These are phyloP conservation scores for Aphanocladium album DNA, from an alignment of 2,329 filamentous ascomycete species.

Conservation along the genomic window DNA sequence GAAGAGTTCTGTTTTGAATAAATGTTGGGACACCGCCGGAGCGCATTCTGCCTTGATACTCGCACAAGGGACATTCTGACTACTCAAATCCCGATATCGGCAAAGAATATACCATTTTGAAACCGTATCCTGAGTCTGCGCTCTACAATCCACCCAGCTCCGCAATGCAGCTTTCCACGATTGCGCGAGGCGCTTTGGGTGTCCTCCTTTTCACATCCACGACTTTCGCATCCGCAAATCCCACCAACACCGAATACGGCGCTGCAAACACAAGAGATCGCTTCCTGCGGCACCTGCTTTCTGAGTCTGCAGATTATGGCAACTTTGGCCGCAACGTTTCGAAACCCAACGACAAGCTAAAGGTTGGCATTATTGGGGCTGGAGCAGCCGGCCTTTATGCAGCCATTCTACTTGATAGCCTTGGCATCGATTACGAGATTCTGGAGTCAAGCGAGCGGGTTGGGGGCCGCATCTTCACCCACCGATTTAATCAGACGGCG, in stretches of 20 bases:
- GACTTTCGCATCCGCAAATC: background rate
- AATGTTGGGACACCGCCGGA: too few relatives aligned
- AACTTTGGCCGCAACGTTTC: background rate
- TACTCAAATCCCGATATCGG: too few relatives aligned
- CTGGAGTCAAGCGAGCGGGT: slow-evolving; percentile 29
- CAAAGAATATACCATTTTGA: too few relatives aligned
- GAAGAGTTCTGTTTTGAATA: too few relatives aligned
- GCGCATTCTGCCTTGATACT: too few relatives aligned
- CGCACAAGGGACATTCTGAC: too few relatives aligned
- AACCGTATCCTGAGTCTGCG: background rate
- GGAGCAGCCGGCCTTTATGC: slow-evolving; percentile 32
- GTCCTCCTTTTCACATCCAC: background rate
- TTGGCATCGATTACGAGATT: slow-evolving; percentile 32
- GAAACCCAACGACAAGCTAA: slow-evolving; percentile 13
- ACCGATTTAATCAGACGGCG: slow-evolving; percentile 24
- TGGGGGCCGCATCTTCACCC: slow-evolving; percentile 33
- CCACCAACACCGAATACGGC: background rate
- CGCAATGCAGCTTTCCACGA: background rate
- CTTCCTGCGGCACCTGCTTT: background rate
- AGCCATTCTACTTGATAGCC: slow-evolving; percentile 28
- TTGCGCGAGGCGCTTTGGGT: background rate
- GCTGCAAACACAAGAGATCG: background rate
- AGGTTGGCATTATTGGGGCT: slow-evolving; percentile 33
- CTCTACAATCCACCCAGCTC: background rate
- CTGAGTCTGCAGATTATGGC: background rate